These are phyloP conservation scores for Symbiodinium natans DNA, from an alignment of 73 alveolate species.

Conservation along the genomic window DNA sequence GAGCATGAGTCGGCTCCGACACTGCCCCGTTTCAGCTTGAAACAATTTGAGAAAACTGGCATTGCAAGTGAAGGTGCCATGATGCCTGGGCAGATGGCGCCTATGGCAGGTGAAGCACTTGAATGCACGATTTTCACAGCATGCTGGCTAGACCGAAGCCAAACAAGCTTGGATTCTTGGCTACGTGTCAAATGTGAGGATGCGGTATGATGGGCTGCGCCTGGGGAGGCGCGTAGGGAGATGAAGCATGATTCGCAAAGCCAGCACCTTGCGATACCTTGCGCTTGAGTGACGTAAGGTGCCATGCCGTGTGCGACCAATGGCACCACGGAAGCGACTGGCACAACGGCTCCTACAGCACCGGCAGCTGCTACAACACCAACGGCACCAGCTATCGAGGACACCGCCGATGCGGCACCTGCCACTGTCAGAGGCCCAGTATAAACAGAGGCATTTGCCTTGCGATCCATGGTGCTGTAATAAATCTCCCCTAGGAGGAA, in stretches of 20 bases:
- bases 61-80: slow-evolving; percentile 20
- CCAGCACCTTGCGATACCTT: too few relatives aligned
- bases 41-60: not conserved
- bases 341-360: not conserved
- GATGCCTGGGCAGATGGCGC: slow-evolving; percentile 81
- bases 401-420: not conserved
- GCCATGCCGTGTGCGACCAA: not conserved
- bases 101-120: slow-evolving; percentile 41
- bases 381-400: not conserved
- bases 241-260: not conserved
- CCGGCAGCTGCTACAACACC: not conserved
- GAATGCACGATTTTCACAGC: too few relatives aligned
- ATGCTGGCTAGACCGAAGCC: too few relatives aligned
- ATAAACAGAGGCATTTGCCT: too few relatives aligned
- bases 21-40: too few relatives aligned
- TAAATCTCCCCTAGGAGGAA: not conserved
- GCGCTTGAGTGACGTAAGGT: not conserved
- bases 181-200: not conserved
- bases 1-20: not conserved
- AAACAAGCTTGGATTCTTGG: not conserved
- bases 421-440: not conserved
- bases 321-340: not conserved
- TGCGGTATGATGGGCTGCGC: slow-evolving; percentile 83
- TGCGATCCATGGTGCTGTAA: too few relatives aligned
- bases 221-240: not conserved